Conservation (phyloP, 768 basidiomycete genomes). For the Russula griseocarnosa region DNA sequence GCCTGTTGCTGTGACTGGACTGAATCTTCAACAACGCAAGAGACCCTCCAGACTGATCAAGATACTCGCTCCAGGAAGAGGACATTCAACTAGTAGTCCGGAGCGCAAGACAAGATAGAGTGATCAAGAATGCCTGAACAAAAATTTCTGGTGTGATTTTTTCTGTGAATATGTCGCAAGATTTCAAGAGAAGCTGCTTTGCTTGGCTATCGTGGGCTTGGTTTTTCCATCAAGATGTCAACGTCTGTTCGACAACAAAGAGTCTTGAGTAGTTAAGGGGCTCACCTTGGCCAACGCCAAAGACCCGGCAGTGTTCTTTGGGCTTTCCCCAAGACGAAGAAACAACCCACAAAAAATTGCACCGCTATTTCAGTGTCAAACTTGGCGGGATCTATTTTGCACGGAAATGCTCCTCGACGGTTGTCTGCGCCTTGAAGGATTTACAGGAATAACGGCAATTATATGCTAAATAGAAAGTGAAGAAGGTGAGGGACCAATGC, state of each 20-base stretch:
- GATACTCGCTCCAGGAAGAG: slow-evolving; percentile 13
- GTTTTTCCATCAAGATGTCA: slow-evolving; percentile 15
- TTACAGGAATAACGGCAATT: not conserved
- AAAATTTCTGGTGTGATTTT: slow-evolving; percentile 16
- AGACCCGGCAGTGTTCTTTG: not conserved
- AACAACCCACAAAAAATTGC: slow-evolving; percentile 6
- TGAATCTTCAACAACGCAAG: slow-evolving; percentile 22
- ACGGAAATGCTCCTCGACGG: slow-evolving; percentile 14
- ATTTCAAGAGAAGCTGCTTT: slow-evolving; percentile 10
- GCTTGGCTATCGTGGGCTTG: slow-evolving; percentile 23
- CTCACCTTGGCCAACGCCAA: slow-evolving; percentile 5
- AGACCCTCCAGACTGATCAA: slow-evolving; percentile 13
- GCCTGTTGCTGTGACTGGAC: slow-evolving; percentile 23
- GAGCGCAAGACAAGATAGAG: slow-evolving; percentile 24
- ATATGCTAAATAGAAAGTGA: not conserved
- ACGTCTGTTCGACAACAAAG: slow-evolving; percentile 9
- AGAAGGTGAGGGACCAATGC: slow-evolving; percentile 8
- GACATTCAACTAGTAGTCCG: slow-evolving; percentile 13
- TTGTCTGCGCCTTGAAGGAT: not conserved
- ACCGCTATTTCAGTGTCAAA: slow-evolving; percentile 14
- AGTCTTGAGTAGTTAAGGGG: slow-evolving; percentile 15
- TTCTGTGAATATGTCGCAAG: slow-evolving; percentile 19
- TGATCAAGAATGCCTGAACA: slow-evolving; percentile 21
- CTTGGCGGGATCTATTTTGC: not conserved
- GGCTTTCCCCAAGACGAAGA: slow-evolving; percentile 15